These are phyloP conservation scores for Gossypium laxum DNA, from an alignment of 441 rosid genomes.

Conservation along the genomic window DNA sequence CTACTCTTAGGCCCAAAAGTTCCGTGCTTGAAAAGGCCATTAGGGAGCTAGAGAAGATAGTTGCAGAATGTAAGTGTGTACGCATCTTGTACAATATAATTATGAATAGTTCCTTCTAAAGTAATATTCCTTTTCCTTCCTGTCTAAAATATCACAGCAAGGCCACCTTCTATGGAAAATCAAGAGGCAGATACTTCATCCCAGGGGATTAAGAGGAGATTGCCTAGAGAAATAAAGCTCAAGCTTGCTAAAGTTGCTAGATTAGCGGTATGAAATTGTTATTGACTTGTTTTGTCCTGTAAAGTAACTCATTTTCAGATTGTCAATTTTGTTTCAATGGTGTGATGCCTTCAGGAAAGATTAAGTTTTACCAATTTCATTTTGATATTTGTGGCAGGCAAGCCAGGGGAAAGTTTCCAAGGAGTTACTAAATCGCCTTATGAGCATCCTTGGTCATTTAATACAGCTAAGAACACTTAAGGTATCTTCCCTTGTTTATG, in stretches of 20 bases:
- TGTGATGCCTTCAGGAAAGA: slow-evolving; percentile 14
- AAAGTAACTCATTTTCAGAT: not conserved
- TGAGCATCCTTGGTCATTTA: slow-evolving; percentile 85
- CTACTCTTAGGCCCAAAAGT: slow-evolving; percentile 48
- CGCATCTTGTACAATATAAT: not conserved
- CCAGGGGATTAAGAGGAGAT: slow-evolving; percentile 81
- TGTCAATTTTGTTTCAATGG: not conserved
- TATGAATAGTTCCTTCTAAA: not conserved
- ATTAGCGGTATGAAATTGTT: slow-evolving; percentile 54
- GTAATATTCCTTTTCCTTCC: not conserved
- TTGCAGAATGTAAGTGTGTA: slow-evolving; percentile 60
- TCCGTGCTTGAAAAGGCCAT: slow-evolving; percentile 75
- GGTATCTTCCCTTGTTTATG: slow-evolving; percentile 32
- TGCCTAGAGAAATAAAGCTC: slow-evolving; percentile 76
- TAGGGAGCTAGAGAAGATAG: slow-evolving; percentile 80
- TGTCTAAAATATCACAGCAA: slow-evolving; percentile 44
- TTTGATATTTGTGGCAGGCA: slow-evolving; percentile 51
- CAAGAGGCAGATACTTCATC: slow-evolving; percentile 67
- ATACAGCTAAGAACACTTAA: slow-evolving; percentile 89
- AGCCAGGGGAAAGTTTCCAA: slow-evolving; percentile 76
- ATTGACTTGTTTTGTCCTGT: not conserved
- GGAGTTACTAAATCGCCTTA: slow-evolving; percentile 76
- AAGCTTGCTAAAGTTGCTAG: slow-evolving; percentile 93
- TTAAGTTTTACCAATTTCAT: not conserved
- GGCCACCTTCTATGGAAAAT: slow-evolving; percentile 69